Percentiles rank a stretch among this genome's conserved stretches.
Evolutionary conservation across 2,329 filamentous ascomycete species (phyloP).

Genomic region (Calonectria pseudoturangicola): DNA sequence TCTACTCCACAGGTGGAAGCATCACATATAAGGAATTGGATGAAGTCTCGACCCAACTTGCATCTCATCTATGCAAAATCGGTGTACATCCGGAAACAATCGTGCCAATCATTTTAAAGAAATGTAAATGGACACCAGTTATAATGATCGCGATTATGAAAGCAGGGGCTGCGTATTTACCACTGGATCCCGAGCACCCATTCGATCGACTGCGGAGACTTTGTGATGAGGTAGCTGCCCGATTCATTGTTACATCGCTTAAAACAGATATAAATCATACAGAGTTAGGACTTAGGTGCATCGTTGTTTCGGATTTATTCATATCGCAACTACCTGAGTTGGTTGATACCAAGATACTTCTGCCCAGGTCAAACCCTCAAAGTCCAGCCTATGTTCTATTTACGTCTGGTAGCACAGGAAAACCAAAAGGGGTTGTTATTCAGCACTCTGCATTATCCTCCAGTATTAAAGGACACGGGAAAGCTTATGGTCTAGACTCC

Average conservation of each 20-base stretch:
- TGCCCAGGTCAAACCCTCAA: not conserved
- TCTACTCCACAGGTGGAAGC: conserved; percentile 44
- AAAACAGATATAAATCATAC: conserved; percentile 18
- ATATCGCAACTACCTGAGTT: conserved; percentile 1
- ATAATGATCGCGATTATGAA: conserved; percentile 52
- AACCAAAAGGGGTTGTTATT: conserved; percentile 70
- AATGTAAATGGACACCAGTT: conserved; percentile 48
- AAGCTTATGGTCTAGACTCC: conserved; percentile 22
- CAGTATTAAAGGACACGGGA: conserved; percentile 24
- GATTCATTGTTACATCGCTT: conserved; percentile 24
- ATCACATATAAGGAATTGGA: conserved; percentile 40
- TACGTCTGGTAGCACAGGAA: conserved; percentile 73
- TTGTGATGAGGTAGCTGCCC: conserved; percentile 28
- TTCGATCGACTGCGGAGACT: conserved; percentile 23
- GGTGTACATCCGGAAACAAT: conserved; percentile 29
- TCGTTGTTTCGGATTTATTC: conserved; percentile 13
- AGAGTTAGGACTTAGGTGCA: not conserved
- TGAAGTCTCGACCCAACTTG: conserved; percentile 27
- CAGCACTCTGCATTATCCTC: conserved; percentile 29
- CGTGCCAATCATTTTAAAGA: conserved; percentile 49
- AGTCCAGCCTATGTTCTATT: conserved; percentile 61
- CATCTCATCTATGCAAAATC: conserved; percentile 20
- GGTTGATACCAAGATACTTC: not conserved
- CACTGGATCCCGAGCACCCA: conserved; percentile 49
- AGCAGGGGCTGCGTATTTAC: conserved; percentile 49